These are phyloP conservation scores for Nectriaceae sp. DNA, from an alignment of 2,329 filamentous ascomycete species.

Conservation along the genomic window DNA sequence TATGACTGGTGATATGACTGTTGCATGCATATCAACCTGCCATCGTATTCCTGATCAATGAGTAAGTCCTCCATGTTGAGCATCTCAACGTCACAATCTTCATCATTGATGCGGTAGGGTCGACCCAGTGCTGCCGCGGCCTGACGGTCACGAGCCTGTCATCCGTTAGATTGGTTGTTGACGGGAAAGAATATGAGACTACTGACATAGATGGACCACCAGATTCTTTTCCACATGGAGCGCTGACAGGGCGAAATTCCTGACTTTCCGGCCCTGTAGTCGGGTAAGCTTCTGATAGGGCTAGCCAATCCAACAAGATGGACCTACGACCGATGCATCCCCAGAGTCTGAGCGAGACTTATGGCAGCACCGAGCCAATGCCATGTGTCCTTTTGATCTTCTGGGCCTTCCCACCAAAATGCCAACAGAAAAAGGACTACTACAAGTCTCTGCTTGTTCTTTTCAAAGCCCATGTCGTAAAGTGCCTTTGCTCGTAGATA, in stretches of 20 bases:
- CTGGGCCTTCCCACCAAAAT: constrained; percentile 49
- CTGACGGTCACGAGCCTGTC: not conserved
- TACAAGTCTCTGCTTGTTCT: constrained; percentile 44
- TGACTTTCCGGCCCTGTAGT: no score
- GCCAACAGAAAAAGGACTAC: constrained; percentile 51
- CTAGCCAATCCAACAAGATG: no score
- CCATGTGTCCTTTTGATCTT: constrained; percentile 43
- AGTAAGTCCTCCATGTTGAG: not conserved
- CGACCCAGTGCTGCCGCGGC: not conserved
- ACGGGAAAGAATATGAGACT: no score
- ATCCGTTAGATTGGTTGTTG: not conserved
- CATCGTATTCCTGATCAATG: not conserved
- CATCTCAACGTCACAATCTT: not conserved
- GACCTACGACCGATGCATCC: constrained; percentile 33
- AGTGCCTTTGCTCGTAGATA: constrained; percentile 49
- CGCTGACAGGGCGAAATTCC: not conserved
- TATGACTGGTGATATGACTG: not conserved
- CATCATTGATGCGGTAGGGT: not conserved
- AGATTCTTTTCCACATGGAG: not conserved
- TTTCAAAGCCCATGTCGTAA: constrained; percentile 50
- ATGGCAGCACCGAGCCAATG: constrained; percentile 49
- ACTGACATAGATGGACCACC: not conserved
- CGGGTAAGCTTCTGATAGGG: no score
- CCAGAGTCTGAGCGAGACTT: constrained; percentile 46
- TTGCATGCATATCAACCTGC: not conserved